phyloP scores from a whole-genome alignment of 305 asterid species.

The Andrographis paniculata region DNA sequence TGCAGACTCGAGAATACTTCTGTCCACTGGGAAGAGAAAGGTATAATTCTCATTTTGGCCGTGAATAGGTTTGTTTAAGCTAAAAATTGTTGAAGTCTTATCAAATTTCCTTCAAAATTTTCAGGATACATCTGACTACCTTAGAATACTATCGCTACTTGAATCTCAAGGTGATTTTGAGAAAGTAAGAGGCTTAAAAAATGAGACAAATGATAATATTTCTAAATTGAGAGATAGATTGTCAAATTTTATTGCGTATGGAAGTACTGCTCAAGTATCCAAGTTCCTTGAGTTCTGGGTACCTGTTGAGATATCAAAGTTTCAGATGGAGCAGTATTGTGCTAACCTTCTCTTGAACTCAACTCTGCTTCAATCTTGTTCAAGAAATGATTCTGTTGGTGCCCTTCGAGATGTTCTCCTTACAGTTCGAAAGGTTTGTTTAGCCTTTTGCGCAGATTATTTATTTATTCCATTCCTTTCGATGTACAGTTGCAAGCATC shows the following conservation, averaged over 20 bases:
- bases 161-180: conserved; percentile 32
- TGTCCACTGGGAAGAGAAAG: conserved; percentile 43
- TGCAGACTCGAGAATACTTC: conserved; percentile 40
- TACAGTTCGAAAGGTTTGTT: conserved; percentile 74
- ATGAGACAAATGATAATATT: conserved; percentile 38
- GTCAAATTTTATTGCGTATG: conserved; percentile 33
- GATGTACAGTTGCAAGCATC: not conserved
- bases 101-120: conserved; percentile 18
- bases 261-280: conserved; percentile 31
- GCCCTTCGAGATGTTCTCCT: conserved; percentile 54
- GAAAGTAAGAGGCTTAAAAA: conserved; percentile 31
- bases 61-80: conserved; percentile 2
- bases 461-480: conserved; percentile 4
- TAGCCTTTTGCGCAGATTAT: conserved; percentile 17
- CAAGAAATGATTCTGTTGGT: conserved; percentile 54
- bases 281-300: conserved; percentile 86
- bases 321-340: conserved; percentile 91
- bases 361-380: conserved; percentile 46
- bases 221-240: conserved; percentile 36
- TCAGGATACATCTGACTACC: conserved; percentile 53
- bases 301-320: conserved; percentile 75
- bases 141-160: conserved; percentile 42
- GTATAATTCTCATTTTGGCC: conserved; percentile 25
- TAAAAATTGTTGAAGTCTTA: conserved; percentile 3
- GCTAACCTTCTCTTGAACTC: conserved; percentile 49